Conservation (phyloP, 257 asterid genomes). For the Avicennia marina region DNA sequence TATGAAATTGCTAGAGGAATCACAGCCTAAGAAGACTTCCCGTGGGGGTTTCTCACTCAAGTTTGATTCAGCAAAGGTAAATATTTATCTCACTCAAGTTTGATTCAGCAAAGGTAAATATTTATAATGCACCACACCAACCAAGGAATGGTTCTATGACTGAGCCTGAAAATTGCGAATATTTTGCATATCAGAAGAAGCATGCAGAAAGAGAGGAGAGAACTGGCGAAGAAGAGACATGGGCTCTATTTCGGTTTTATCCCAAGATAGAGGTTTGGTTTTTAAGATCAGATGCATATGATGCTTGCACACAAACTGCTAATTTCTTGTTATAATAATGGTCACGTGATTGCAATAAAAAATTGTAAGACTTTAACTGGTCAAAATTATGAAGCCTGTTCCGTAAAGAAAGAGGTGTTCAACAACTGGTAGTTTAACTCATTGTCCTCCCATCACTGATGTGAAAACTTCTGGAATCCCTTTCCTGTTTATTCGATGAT, state of each 20-base stretch:
- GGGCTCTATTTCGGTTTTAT: slow-evolving; percentile 87
- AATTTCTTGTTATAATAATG: background rate
- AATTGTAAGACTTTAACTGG: no score
- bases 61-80: slow-evolving; percentile 88
- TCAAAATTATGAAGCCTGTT: no score
- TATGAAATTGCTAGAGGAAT: slow-evolving; percentile 74
- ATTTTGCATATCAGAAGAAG: slow-evolving; percentile 53
- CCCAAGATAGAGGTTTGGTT: slow-evolving; percentile 83
- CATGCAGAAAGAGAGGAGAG: slow-evolving; percentile 89
- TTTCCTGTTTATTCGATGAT: background rate
- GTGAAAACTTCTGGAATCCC: background rate
- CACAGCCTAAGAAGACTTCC: slow-evolving; percentile 56
- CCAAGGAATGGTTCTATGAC: slow-evolving; percentile 1
- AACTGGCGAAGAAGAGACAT: slow-evolving; percentile 80
- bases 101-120: slow-evolving; percentile 61
- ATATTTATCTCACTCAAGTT: background rate
- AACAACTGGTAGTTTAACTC: no score
- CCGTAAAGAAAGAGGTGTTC: no score
- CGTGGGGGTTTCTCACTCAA: slow-evolving; percentile 74
- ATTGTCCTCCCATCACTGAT: no score
- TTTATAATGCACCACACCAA: slow-evolving; percentile 4
- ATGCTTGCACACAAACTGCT: slow-evolving; percentile 7
- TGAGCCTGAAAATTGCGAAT: slow-evolving; percentile 31
- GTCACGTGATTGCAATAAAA: no score
- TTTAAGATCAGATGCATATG: slow-evolving; percentile 12